These are phyloP conservation scores for Backusella australiensis DNA, from an alignment of 192 early-diverging fungal species.

Conservation along the genomic window DNA sequence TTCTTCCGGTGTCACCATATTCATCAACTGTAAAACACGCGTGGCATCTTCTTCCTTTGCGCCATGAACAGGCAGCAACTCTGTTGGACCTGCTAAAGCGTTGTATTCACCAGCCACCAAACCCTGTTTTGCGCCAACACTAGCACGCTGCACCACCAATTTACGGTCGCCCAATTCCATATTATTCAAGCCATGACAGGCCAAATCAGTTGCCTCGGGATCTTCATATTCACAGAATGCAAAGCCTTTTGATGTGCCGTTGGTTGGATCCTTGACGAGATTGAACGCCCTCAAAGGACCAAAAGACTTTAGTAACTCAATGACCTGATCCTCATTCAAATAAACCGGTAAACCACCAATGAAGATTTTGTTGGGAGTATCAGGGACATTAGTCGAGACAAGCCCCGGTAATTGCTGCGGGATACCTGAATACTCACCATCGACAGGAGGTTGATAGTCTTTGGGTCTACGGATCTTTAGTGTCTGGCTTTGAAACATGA, in stretches of 20 bases:
- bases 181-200: constrained; percentile 92
- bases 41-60: constrained; percentile 69
- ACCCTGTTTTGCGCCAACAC: constrained; percentile 71
- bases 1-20: constrained; percentile 91
- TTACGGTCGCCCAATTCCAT: constrained; percentile 94
- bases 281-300: constrained; percentile 92
- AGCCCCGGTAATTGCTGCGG: constrained; percentile 70
- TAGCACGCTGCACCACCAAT: constrained; percentile 92
- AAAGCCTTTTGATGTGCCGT: constrained; percentile 64
- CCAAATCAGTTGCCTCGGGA: constrained; percentile 85
- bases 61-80: constrained; percentile 40
- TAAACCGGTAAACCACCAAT: constrained; percentile 90
- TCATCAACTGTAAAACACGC: constrained; percentile 82
- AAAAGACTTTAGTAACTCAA: constrained; percentile 91
- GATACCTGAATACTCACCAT: constrained; percentile 45
- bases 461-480: constrained; percentile 94
- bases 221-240: constrained; percentile 97
- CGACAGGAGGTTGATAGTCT: constrained; percentile 77
- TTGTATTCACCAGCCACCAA: background rate
- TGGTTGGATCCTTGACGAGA: constrained; percentile 78
- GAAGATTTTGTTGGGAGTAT: constrained; percentile 92
- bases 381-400: constrained; percentile 88
- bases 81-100: background rate
- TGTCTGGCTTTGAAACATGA: constrained; percentile 76
- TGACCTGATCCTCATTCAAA: constrained; percentile 90